Base-by-base conservation (phyloP, 805 yeast genomes). In the Cyberlindnera amylophila region DNA sequence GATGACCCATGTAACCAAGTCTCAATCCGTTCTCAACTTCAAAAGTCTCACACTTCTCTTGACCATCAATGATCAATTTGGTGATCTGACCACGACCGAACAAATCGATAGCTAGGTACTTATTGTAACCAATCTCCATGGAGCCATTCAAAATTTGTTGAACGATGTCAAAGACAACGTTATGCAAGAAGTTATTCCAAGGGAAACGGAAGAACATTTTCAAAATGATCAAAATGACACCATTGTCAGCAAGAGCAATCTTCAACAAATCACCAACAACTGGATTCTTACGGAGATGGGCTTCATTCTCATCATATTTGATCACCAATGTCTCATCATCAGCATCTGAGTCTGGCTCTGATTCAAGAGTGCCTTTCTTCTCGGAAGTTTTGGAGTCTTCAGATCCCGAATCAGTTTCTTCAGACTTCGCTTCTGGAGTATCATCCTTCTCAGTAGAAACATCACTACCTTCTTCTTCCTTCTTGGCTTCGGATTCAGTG, bases 171-270 rank as follows among this genome's bases (percentile, higher is more conserved):
- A 91, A 93, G 8, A 93, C 96, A 44, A 93, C 99, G 58, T 91
- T 93, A 64, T 93, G 99, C 70, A 93, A 75, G 58, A 93, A 93
- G 59, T 93, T 93, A 62, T 93, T 93, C 98, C 98, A 93, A 6
- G 98, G 96, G 63, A 82, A 88, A 47, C 74, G 69, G 63, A 90
- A 81, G 57, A 93, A 87, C 73, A 85, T 79, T 21, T 74, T 65
- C 19, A 89, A 65, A n/a, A 90, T 81, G 17, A 78, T 74, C 16
- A 77, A 67, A 26, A 90, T 71, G 45, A 88, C 79, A 28, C 75
- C 73, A 61, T 79, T 80, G 57, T 93, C 96, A 45, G 81, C 76
- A 17, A 93, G 68, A 41, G 86, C 81, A 37, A 88, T 85, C 62
- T 93, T 93, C 57, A 90, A 77, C 50, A 71, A 74, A 61, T 93